Conservation (phyloP, 2,329 filamentous ascomycete species). For the Pseudofabraea citricarpa region DNA sequence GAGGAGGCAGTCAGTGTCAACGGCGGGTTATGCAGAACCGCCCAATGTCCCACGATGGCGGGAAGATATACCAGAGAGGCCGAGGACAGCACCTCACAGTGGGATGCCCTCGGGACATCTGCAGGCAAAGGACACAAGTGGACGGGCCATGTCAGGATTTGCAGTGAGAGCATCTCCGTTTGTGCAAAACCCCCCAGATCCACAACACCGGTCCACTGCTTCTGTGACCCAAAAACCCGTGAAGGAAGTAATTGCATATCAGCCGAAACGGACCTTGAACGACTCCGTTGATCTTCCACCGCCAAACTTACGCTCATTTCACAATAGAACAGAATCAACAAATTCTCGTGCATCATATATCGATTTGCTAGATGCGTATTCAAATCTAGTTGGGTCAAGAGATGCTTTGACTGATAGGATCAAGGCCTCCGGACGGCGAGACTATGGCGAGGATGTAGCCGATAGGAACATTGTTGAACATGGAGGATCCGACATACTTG, state of each 20-base stretch:
- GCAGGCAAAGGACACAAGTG: conserved; percentile 1
- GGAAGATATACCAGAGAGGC: conserved; percentile 8
- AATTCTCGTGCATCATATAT: conserved; percentile 29
- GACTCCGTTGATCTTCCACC: neutral
- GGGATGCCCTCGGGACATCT: conserved; percentile 4
- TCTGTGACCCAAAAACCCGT: neutral
- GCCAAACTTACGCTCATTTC: neutral
- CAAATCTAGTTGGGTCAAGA: conserved; percentile 39
- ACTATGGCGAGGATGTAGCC: conserved; percentile 62
- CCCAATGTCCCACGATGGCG: conserved; percentile 12
- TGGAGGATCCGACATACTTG: conserved; percentile 7
- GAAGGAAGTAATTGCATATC: neutral
- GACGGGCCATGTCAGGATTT: conserved; percentile 16
- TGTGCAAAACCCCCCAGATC: conserved; percentile 11
- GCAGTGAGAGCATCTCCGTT: no score
- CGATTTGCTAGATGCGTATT: conserved; percentile 55
- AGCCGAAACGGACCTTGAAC: neutral
- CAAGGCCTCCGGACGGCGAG: conserved; percentile 43
- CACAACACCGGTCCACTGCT: neutral
- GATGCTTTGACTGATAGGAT: conserved; percentile 38
- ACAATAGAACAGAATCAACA: conserved; percentile 4
- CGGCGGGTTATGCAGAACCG: conserved; percentile 6
- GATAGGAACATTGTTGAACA: conserved; percentile 44
- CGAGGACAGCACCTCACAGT: conserved; percentile 14
- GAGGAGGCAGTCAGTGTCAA: conserved; percentile 18